Conservation (phyloP, 2,329 filamentous ascomycete species). For the Penicillium concentricum region DNA sequence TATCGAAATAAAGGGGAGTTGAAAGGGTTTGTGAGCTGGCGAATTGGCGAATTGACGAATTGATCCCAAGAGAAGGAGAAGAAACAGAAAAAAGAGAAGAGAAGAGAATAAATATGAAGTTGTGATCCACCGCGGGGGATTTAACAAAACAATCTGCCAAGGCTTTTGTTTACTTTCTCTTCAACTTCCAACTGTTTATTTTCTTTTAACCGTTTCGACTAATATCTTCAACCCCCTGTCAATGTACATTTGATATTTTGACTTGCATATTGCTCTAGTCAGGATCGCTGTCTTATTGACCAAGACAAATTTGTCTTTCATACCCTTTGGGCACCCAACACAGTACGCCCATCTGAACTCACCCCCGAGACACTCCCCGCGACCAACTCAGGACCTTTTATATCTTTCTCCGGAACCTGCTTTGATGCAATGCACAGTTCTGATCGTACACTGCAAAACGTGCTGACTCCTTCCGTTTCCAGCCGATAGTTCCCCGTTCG, state of each 20-base stretch:
- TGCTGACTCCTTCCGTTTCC: neutral
- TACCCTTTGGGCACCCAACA: constrained; percentile 20
- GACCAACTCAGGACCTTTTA: neutral
- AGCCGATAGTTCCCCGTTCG: neutral
- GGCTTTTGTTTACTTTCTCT: constrained; percentile 29
- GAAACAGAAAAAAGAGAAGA: neutral
- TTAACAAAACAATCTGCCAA: constrained; percentile 26
- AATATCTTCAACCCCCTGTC: neutral
- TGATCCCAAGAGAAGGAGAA: neutral
- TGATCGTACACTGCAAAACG: neutral
- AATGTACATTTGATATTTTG: neutral
- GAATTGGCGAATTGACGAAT: neutral
- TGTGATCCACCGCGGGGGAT: constrained; percentile 28
- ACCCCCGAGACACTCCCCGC: neutral
- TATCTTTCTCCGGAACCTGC: neutral
- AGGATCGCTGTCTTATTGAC: neutral
- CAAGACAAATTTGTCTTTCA: constrained; percentile 9
- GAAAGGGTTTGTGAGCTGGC: neutral
- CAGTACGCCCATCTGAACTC: constrained; percentile 10
- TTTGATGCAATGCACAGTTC: neutral
- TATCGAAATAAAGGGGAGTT: neutral
- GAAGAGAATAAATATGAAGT: constrained; percentile 6
- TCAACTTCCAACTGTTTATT: constrained; percentile 21
- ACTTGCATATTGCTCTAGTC: neutral
- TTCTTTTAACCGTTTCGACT: neutral